Base-by-base conservation (phyloP, 345 rosid species). In the Salix caprea region DNA sequence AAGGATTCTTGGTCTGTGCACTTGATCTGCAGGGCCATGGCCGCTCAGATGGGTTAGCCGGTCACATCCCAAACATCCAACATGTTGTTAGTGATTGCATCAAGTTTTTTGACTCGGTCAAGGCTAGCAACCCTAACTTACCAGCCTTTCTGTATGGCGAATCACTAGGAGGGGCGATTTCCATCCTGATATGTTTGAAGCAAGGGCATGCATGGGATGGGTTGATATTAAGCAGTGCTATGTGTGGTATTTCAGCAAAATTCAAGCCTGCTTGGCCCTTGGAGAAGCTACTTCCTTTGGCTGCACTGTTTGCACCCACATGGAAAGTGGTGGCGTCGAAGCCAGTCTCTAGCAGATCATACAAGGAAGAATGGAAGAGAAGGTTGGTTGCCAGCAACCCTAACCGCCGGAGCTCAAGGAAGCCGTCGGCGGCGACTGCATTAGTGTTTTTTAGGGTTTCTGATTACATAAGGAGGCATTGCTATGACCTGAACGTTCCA, bases 1-100 rank as follows among this genome's bases (percentile, higher is more conserved):
- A 72, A 0, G 84, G 84, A 1, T 84, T 80, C 75, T 65, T 80
- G 48, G 86, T 72, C 5, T 80, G 77, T 71, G 84, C 84, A 0
- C 76, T 83, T 12, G 84, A 83, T 52, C 76, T 80, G 4, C 86
- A 74, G 56, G 84, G 86, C 72, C 84, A 83, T 62, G 84, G 86
- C 48, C 19, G 8, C 70, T 83, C 86, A 1, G 81, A 80, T 12
- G 86, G 86, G 21, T 2, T 30, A 1, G 75, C 75, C 2, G 82
- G 72, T 56, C 82, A 80, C 54, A 83, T 83, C 56, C 82, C 86
- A 12, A 72, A 75, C 6, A 80, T 78, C 12, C 60, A 75, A 26
- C 21, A n/a, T 15, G 0, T 77, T 15, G 65, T 83, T 37, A 37
- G 46, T 4, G 86, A 83, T 23, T 83, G 84, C 67, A 77, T 56